Evolutionary conservation across 257 asterid genomes (phyloP).

Genomic region (Verbascum thapsus): DNA sequence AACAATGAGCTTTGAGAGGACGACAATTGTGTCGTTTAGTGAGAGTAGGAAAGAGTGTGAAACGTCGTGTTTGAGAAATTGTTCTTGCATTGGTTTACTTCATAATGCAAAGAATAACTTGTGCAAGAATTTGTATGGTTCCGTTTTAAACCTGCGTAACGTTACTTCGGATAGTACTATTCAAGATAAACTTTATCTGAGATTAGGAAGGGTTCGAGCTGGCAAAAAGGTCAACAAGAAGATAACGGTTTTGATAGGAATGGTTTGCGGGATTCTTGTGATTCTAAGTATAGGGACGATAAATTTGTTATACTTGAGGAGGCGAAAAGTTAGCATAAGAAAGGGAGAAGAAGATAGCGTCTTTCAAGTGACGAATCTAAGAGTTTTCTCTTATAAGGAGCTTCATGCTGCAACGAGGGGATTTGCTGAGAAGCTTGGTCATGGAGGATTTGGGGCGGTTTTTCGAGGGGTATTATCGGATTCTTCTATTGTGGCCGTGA

Average conservation of each 20-base stretch:
- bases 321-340: slow-evolving; percentile 41
- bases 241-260: slow-evolving; percentile 42
- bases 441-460: slow-evolving; percentile 86
- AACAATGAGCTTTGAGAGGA: slow-evolving; percentile 48
- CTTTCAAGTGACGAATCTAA: slow-evolving; percentile 59
- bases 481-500: slow-evolving; percentile 68
- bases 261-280: slow-evolving; percentile 47
- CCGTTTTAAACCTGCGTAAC: slow-evolving; percentile 56
- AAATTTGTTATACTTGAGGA: slow-evolving; percentile 43
- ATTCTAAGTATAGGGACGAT: slow-evolving; percentile 43
- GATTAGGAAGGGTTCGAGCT: slow-evolving; percentile 38
- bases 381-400: slow-evolving; percentile 69
- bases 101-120: slow-evolving; percentile 44
- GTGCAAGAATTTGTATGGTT: slow-evolving; percentile 64
- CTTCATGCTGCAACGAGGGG: slow-evolving; percentile 71
- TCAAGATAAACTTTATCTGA: slow-evolving; percentile 51
- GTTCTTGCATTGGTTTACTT: slow-evolving; percentile 70
- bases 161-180: slow-evolving; percentile 44
- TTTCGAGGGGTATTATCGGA: slow-evolving; percentile 63
- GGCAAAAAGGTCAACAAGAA: slow-evolving; percentile 35
- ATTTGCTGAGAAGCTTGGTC: slow-evolving; percentile 80
- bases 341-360: slow-evolving; percentile 44
- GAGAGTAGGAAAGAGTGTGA: slow-evolving; percentile 61
- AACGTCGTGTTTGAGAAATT: slow-evolving; percentile 52
- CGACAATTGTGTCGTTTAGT: slow-evolving; percentile 40